Evolutionary conservation across 257 asterid genomes (phyloP), one percentile per base, ranked within the genome.

Genomic region (Orobanche coerulescens): DNA sequence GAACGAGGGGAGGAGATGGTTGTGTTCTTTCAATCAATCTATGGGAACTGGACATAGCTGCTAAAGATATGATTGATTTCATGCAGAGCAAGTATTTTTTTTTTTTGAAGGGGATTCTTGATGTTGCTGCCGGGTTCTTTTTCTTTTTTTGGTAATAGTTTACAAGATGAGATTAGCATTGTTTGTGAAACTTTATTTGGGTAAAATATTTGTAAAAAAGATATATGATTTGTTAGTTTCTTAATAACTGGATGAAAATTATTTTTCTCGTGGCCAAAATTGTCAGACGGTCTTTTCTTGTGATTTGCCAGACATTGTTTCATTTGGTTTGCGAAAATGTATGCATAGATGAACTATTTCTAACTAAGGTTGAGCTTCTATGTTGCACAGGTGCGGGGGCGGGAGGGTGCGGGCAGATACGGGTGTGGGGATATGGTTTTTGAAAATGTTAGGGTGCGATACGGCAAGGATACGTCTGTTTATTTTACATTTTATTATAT

Each of bases 21-120:
- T 87, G 23, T 87, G 95, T 61, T 82, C 94, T n/a, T 79, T 87
- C 16, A 74, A 15, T 58, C 82, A 76, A 26, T 76, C 88, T 16
- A 56, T 71, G 48, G 78, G 75, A 37, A 64, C 87, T 33, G 76
- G 75, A 37, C 78, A 79, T 69, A 58, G 80, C 74, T 81, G n/a
- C 26, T n/a, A 10, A 16, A 13, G 28, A 6, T 22, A n/a, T 44
- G 52, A 19, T 18, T 34, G 14, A n/a, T 19, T 47, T 56, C 24
- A 46, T 13, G 11, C 15, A 6, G 26, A 20, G 15, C 18, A 18
- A 28, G 30, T 50, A 36, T 50, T 50, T 20, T 62, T 44, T 44
- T 36, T 36, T n/a, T n/a, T n/a, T n/a, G 6, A 30, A 61, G 58
- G n/a, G 46, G 28, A 54, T 57, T 53, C 50, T 62, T 46, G 61